These are phyloP conservation scores for Hypoxylon sp. DNA, from an alignment of 2,329 filamentous ascomycete genomes.

Conservation along the genomic window DNA sequence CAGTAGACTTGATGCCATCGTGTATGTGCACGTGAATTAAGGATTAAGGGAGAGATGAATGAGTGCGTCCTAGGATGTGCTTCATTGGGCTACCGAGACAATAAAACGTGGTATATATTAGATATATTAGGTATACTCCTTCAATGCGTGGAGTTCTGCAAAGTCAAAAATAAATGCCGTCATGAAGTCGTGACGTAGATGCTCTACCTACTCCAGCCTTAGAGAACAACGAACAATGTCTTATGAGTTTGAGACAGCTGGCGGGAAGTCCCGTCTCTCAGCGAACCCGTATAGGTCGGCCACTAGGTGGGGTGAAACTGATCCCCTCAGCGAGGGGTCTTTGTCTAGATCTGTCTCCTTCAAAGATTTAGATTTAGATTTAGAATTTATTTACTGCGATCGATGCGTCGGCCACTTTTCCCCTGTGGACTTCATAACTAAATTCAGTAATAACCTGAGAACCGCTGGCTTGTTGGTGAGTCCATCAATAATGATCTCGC, in stretches of 20 bases:
- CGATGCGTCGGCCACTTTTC: too few relatives aligned
- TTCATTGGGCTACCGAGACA: neutral
- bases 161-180: slow-evolving; percentile 6
- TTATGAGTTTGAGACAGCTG: neutral
- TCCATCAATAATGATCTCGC: slow-evolving; percentile 8
- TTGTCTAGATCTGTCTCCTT: neutral
- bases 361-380: neutral
- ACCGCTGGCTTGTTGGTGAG: neutral
- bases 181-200: slow-evolving; percentile 38
- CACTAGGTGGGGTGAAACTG: slow-evolving; percentile 2
- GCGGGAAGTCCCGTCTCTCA: slow-evolving; percentile 17
- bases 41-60: neutral
- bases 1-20: slow-evolving; percentile 55
- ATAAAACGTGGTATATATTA: slow-evolving; percentile 13
- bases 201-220: slow-evolving; percentile 5
- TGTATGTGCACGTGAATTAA: slow-evolving; percentile 11
- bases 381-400: neutral
- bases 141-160: neutral
- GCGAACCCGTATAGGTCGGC: neutral
- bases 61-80: neutral
- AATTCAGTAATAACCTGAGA: neutral
- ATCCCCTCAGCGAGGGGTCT: slow-evolving; percentile 5
- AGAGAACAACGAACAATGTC: slow-evolving; percentile 10
- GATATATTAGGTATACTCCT: too few relatives aligned
- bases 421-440: too few relatives aligned